Conservation (phyloP, 257 asterid species). For the Solanum bukasovii region DNA sequence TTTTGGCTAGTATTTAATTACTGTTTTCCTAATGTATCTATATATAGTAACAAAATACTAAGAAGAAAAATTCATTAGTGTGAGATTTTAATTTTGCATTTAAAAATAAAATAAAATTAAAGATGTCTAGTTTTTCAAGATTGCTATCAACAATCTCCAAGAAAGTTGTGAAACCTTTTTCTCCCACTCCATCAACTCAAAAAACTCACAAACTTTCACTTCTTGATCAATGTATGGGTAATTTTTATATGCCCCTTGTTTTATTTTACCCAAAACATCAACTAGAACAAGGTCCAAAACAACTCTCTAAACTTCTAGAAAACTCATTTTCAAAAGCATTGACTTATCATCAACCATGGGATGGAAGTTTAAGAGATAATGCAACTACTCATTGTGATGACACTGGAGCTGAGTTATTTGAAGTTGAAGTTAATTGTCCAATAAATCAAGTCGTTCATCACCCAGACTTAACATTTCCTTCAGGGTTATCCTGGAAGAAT, state of each 20-base stretch:
- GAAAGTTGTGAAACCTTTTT: not conserved
- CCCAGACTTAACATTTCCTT: not conserved
- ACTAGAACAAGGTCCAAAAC: not conserved
- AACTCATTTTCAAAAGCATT: not conserved
- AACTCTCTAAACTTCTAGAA: not conserved
- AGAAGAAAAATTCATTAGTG: not conserved
- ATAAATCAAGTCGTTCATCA: not conserved
- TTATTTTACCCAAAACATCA: not conserved
- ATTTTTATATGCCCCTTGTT: not conserved
- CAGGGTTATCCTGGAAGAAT: not conserved
- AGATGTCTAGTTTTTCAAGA: not conserved
- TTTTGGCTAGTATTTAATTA: not conserved
- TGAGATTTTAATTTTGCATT: not conserved
- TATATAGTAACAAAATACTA: not conserved
- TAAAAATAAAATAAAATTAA: not conserved
- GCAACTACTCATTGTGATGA: not conserved
- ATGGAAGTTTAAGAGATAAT: not conserved
- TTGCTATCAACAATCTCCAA: not conserved
- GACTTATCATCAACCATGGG: not conserved
- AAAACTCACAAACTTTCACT: not conserved
- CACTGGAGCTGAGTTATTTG: not conserved
- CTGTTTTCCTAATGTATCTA: not conserved
- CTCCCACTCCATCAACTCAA: not conserved
- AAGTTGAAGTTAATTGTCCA: not conserved
- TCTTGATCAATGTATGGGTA: not conserved